Conservation (phyloP, 73 alveolate genomes). For the Tetrahymena borealis region DNA sequence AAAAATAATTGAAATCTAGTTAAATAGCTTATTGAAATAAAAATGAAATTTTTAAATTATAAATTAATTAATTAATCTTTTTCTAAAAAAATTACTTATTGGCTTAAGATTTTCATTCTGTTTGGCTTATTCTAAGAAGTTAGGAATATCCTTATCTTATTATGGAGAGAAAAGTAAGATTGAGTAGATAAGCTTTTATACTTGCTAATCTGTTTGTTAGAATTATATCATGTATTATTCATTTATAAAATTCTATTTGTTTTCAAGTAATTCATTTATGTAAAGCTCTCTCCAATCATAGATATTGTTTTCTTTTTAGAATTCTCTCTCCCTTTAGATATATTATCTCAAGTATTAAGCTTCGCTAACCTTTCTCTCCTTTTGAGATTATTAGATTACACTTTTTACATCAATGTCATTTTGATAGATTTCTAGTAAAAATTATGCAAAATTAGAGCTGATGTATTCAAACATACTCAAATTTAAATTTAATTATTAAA, state of each 20-base stretch:
- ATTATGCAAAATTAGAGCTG: not conserved
- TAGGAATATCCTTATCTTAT: not conserved
- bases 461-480: not conserved
- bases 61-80: too few relatives aligned
- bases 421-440: not conserved
- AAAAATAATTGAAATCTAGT: too few relatives aligned
- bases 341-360: not conserved
- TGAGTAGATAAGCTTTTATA: not conserved
- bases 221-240: not conserved
- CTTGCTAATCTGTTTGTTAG: not conserved
- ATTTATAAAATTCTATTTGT: not conserved
- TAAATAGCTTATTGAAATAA: too few relatives aligned
- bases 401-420: not conserved
- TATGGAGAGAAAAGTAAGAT: not conserved
- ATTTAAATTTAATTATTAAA: not conserved
- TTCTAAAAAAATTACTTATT: not conserved
- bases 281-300: not conserved
- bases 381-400: not conserved
- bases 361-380: not conserved
- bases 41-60: too few relatives aligned
- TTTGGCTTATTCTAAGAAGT: not conserved
- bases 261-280: not conserved
- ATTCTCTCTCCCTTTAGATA: not conserved
- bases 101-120: not conserved
- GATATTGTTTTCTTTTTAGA: not conserved